Evolutionary conservation across 176 grass and related monocot genomes (phyloP), one percentile per base, ranked within the genome.

Genomic region (Carex cristatella): DNA sequence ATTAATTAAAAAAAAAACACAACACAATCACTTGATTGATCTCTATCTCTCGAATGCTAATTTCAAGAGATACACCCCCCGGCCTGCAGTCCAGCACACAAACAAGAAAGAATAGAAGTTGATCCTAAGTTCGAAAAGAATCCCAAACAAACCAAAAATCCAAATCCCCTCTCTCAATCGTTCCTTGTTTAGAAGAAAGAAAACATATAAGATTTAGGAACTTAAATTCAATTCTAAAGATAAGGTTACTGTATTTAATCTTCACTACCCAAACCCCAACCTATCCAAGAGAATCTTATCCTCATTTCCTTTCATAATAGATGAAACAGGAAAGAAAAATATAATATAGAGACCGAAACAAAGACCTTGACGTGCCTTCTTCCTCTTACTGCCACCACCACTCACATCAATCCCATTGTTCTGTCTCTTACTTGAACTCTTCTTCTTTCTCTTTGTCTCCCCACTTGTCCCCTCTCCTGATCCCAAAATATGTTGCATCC

Each of bases 281-380:
- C 14, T 44, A 71, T 31, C 49, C 74, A 78, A 33, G 12, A 15
- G 1, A 78, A 57, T 56, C 46, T 32, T 56, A 78, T 57, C 11
- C 5, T 16, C 13, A 10, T 33, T 78, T 56, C 27, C 27, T 77
- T 57, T 8, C 11, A 32, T 57, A 16, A 12, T 35, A 78, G 27
- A 77, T 23, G 19, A 78, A 55, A 63, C 61, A 78, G 4, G 51
- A 32, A 56, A 78, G 1, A 33, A 1, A 31, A 32, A 77, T 14
- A 56, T 56, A 78, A 13, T 4, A 77, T 33, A 57, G 51, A 57
- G 14, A 30, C 61, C 10, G 11, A 49, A 23, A 55, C 15, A 64
- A 77, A 81, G 42, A 97, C 90, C 85, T 94, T 91, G 88, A 70
- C 76, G 90, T 69, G 84, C 69, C 60, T 92, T 97, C 84, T 92